These are phyloP conservation scores for Strobilomyces dryophilus DNA, from an alignment of 768 basidiomycete genomes.

Conservation along the genomic window DNA sequence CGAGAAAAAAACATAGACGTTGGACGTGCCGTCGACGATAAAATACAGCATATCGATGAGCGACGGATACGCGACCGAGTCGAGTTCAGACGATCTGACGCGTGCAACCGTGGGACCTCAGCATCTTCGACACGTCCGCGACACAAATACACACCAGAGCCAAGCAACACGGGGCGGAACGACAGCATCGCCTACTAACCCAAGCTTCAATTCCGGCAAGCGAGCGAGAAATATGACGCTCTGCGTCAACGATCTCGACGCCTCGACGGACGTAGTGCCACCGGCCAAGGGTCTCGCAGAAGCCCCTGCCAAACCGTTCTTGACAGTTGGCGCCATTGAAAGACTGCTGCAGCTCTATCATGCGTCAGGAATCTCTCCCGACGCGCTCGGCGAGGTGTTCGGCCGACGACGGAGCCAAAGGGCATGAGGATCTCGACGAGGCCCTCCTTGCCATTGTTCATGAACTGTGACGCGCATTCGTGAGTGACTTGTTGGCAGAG, in stretches of 20 bases:
- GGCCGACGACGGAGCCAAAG: constrained; percentile 23
- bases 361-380: constrained; percentile 62
- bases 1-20: too few relatives aligned
- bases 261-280: constrained; percentile 16
- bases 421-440: constrained; percentile 50
- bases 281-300: constrained; percentile 50
- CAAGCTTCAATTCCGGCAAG: constrained; percentile 68
- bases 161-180: constrained; percentile 43
- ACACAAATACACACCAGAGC: constrained; percentile 42
- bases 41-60: constrained; percentile 73
- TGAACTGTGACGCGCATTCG: constrained; percentile 43
- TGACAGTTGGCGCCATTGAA: constrained; percentile 49
- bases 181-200: constrained; percentile 42
- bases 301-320: constrained; percentile 49
- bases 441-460: constrained; percentile 68
- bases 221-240: constrained; percentile 57
- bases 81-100: constrained; percentile 46
- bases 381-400: constrained; percentile 38
- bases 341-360: too few relatives aligned
- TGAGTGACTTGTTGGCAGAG: not conserved
- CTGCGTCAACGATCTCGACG: constrained; percentile 32
- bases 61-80: constrained; percentile 58
- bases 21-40: constrained; percentile 61
- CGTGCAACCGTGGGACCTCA: constrained; percentile 45
- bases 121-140: constrained; percentile 1